These are phyloP conservation scores for Neofusicoccum sp. DNA, from an alignment of 2,329 filamentous ascomycete genomes.

Conservation along the genomic window DNA sequence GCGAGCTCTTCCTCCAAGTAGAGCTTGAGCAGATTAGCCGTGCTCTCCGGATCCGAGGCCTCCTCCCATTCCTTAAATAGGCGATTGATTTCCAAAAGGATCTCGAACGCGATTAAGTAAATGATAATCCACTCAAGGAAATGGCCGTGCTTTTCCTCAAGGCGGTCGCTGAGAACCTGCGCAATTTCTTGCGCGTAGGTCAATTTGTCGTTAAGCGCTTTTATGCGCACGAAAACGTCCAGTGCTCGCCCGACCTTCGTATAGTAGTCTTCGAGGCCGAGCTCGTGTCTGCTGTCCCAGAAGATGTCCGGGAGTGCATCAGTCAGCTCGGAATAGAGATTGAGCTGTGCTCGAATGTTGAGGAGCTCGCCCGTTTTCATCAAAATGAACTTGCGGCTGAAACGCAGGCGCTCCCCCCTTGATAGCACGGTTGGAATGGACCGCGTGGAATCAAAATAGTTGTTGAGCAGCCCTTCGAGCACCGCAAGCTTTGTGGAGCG, in stretches of 20 bases:
- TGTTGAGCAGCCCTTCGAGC: slow-evolving; percentile 75
- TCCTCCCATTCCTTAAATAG: slow-evolving; percentile 63
- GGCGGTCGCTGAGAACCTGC: slow-evolving; percentile 78
- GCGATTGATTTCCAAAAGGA: slow-evolving; percentile 77
- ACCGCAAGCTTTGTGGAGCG: slow-evolving; percentile 92
- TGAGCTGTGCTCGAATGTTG: slow-evolving; percentile 84
- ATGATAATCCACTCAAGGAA: slow-evolving; percentile 96
- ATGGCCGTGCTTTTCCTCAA: slow-evolving; percentile 86
- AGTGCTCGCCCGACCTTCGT: slow-evolving; percentile 87
- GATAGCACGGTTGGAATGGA: slow-evolving; percentile 77
- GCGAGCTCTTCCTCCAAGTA: slow-evolving; percentile 24
- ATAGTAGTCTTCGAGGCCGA: slow-evolving; percentile 91
- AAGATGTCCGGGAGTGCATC: slow-evolving; percentile 94
- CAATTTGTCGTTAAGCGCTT: slow-evolving; percentile 92
- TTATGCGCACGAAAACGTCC: slow-evolving; percentile 88
- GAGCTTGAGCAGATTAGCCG: slow-evolving; percentile 38
- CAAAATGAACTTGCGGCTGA: slow-evolving; percentile 73
- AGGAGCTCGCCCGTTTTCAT: slow-evolving; percentile 92
- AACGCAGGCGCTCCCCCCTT: slow-evolving; percentile 58
- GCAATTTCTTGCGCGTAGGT: slow-evolving; percentile 97
- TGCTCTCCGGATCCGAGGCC: slow-evolving; percentile 42
- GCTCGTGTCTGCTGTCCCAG: slow-evolving; percentile 87
- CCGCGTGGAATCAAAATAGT: slow-evolving; percentile 84
- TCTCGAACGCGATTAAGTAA: slow-evolving; percentile 85
- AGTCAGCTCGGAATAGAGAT: slow-evolving; percentile 94